Percentiles rank a stretch among this genome's conserved stretches.
phyloP scores from a whole-genome alignment of 2,329 filamentous ascomycete species.

The Colletotrichum magnum region DNA sequence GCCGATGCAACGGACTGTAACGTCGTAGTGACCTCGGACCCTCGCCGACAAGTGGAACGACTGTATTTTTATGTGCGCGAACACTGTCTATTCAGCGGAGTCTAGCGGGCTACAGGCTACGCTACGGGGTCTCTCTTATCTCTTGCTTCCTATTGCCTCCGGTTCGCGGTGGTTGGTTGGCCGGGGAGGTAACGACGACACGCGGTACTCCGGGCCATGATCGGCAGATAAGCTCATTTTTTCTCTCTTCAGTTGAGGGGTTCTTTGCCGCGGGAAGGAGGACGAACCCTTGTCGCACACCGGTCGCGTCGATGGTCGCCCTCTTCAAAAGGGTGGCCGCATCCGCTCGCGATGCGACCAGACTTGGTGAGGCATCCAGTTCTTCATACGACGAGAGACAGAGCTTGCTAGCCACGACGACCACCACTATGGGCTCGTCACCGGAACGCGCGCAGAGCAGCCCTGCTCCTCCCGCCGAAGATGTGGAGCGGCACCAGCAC shows the following conservation, averaged over 20 bases:
- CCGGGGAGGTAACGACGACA: neutral
- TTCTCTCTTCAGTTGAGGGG: neutral
- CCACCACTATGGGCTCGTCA: slow-evolving; percentile 29
- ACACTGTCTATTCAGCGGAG: slow-evolving; percentile 33
- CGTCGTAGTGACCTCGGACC: slow-evolving; percentile 27
- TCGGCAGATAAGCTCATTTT: slow-evolving; percentile 29
- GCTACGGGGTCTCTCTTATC: slow-evolving; percentile 21
- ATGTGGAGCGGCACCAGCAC: slow-evolving; percentile 28
- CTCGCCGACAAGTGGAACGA: slow-evolving; percentile 27
- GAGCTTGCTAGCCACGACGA: slow-evolving; percentile 23
- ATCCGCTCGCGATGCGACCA: slow-evolving; percentile 4
- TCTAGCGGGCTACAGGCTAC: slow-evolving; percentile 19
- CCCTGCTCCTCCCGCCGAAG: neutral
- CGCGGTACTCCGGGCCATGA: slow-evolving; percentile 22
- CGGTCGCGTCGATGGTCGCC: neutral
- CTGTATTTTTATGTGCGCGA: neutral
- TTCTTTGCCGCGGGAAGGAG: slow-evolving; percentile 24
- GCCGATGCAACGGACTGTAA: neutral
- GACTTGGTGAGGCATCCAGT: neutral
- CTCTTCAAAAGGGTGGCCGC: slow-evolving; percentile 32
- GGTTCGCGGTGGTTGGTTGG: slow-evolving; percentile 20
- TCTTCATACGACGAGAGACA: slow-evolving; percentile 22
- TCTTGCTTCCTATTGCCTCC: neutral
- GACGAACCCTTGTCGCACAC: neutral
- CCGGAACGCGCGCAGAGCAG: slow-evolving; percentile 14